These are phyloP conservation scores for Solanum chilense DNA, from an alignment of 257 asterid genomes.

Conservation along the genomic window DNA sequence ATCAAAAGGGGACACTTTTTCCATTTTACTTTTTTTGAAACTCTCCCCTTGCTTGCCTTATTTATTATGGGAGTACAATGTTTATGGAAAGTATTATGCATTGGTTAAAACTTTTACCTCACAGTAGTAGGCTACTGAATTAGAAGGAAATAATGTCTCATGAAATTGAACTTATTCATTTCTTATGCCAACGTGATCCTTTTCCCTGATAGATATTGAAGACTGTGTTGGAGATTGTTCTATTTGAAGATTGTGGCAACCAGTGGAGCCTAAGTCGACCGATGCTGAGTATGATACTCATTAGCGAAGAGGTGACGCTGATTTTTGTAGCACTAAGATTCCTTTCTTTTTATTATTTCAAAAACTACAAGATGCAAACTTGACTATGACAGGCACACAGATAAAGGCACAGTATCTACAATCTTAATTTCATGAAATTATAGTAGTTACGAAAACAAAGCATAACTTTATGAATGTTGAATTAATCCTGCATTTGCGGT, in stretches of 20 bases:
- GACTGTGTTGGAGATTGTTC: constrained; percentile 87
- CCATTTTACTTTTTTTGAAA: not conserved
- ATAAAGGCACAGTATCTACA: not conserved
- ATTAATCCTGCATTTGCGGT: not conserved
- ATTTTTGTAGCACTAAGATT: not conserved
- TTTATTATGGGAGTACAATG: not conserved
- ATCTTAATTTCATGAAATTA: not conserved
- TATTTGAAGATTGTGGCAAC: constrained; percentile 88
- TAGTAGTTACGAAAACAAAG: not conserved
- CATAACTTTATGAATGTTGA: not conserved
- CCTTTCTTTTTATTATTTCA: not conserved
- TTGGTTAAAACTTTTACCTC: not conserved
- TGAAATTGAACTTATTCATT: not conserved
- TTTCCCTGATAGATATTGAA: constrained; percentile 58
- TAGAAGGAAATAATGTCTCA: not conserved
- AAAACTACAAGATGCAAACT: not conserved
- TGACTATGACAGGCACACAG: not conserved
- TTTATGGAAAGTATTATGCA: not conserved
- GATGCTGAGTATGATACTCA: constrained; percentile 88
- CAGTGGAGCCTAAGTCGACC: constrained; percentile 98
- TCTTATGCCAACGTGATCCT: not conserved
- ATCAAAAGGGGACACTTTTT: not conserved
- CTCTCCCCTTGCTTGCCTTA: not conserved
- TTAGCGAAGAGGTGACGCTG: constrained; percentile 67
- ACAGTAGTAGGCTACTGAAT: not conserved